Conservation (phyloP, 1,139 yeast genomes). For the Yamadazyma triangularis region DNA sequence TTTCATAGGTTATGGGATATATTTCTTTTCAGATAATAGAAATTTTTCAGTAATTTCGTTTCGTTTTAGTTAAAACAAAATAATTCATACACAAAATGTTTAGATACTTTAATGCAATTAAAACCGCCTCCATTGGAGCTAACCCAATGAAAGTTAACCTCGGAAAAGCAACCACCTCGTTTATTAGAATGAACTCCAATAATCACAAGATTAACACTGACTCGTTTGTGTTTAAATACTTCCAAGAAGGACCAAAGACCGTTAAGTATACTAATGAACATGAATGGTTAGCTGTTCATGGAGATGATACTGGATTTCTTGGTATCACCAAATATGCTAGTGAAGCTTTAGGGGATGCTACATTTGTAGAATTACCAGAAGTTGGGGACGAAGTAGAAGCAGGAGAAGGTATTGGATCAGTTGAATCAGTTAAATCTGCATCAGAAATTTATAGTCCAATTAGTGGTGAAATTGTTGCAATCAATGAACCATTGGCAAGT, state of each 20-base stretch:
- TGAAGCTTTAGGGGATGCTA: constrained; percentile 97
- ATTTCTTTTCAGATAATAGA: too few relatives aligned
- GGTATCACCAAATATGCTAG: constrained; percentile 96
- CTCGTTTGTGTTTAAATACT: constrained; percentile 49
- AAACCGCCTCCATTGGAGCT: background rate
- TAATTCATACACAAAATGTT: too few relatives aligned
- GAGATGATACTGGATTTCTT: constrained; percentile 75
- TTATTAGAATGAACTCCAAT: constrained; percentile 29
- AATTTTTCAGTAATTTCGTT: too few relatives aligned
- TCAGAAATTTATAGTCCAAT: constrained; percentile 91
- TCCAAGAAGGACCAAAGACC: constrained; percentile 43
- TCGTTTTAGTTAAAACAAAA: too few relatives aligned
- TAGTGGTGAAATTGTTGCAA: constrained; percentile 68
- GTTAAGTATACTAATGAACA: constrained; percentile 84
- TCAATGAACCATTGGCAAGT: constrained; percentile 61
- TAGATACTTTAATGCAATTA: background rate
- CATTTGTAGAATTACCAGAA: constrained; percentile 87
- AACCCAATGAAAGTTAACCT: background rate
- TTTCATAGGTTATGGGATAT: too few relatives aligned
- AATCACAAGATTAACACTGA: constrained; percentile 48
- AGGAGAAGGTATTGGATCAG: constrained; percentile 88
- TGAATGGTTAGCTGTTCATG: constrained; percentile 90
- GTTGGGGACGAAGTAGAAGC: constrained; percentile 59
- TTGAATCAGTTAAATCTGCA: constrained; percentile 93
- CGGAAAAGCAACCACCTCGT: constrained; percentile 1